Percentiles rank a stretch among this genome's conserved stretches.
Evolutionary conservation across 2,329 filamentous ascomycete species (phyloP).

Genomic region (Pyricularia pennisetigena): DNA sequence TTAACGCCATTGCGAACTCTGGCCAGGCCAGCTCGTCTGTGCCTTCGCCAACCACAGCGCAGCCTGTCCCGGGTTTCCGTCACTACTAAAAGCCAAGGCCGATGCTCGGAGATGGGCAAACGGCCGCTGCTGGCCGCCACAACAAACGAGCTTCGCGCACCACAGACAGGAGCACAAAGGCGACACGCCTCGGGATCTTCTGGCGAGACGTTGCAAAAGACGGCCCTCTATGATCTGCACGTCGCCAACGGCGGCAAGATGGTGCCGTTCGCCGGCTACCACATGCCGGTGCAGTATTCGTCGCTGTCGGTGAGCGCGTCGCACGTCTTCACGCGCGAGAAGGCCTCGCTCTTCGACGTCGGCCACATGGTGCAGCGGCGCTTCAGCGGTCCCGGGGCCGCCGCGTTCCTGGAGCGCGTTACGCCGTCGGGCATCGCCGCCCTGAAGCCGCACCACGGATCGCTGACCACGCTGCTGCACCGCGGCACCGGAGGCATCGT

Average conservation of each 20-base stretch:
- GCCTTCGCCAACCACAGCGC: slow-evolving; percentile 2
- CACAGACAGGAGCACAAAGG: not conserved
- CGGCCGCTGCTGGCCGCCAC: not conserved
- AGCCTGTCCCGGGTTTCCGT: not conserved
- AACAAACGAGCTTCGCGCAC: not conserved
- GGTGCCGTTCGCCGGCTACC: slow-evolving; percentile 89
- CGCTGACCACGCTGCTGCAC: slow-evolving; percentile 76
- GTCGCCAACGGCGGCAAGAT: slow-evolving; percentile 76
- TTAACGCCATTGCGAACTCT: not conserved
- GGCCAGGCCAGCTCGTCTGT: not conserved
- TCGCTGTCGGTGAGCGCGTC: slow-evolving; percentile 70
- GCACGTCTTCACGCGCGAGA: slow-evolving; percentile 79
- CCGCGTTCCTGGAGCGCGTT: slow-evolving; percentile 71
- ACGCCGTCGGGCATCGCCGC: slow-evolving; percentile 65
- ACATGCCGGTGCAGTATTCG: slow-evolving; percentile 86
- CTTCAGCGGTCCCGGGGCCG: slow-evolving; percentile 70
- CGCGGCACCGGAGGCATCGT: slow-evolving; percentile 79
- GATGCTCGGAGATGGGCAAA: not conserved
- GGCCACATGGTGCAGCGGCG: slow-evolving; percentile 93
- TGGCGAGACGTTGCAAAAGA: slow-evolving; percentile 16
- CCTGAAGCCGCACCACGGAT: slow-evolving; percentile 60
- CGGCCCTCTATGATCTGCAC: slow-evolving; percentile 26
- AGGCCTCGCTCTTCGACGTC: slow-evolving; percentile 90
- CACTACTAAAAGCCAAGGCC: not conserved
- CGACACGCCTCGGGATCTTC: not conserved